Percentiles rank a stretch among this genome's conserved stretches.
Conservation (phyloP, 2,329 filamentous ascomycete genomes). For the Sordariomycetes sp. region DNA sequence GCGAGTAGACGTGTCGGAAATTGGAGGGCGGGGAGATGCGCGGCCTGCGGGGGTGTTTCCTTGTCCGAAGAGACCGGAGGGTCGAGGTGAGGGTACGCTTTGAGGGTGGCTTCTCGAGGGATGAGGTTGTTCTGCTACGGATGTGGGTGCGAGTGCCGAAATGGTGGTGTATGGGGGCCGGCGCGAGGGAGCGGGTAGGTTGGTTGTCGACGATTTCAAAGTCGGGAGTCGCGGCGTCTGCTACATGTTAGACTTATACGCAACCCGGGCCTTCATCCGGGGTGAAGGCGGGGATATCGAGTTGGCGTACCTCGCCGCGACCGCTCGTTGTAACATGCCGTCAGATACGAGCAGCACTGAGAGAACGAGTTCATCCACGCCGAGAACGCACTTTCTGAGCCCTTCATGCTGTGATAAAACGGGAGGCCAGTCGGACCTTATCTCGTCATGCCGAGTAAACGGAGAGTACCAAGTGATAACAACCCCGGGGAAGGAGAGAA, state of each 20-base stretch:
- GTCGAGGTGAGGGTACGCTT: neutral
- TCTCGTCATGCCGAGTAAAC: slow-evolving; percentile 1
- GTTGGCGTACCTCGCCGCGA: neutral
- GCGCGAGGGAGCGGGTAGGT: neutral
- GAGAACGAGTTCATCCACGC: slow-evolving; percentile 1
- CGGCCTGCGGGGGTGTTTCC: slow-evolving; percentile 19
- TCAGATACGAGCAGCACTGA: slow-evolving; percentile 2
- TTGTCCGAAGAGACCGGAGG: neutral
- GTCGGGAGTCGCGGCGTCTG: neutral
- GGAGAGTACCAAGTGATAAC: neutral
- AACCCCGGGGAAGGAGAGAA: neutral
- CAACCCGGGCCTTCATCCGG: neutral
- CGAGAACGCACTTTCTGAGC: neutral
- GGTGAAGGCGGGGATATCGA: neutral
- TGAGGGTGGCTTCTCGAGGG: neutral
- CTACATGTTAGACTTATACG: neutral
- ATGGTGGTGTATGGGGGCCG: neutral
- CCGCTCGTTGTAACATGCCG: slow-evolving; percentile 2
- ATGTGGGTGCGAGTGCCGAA: neutral
- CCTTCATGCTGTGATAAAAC: slow-evolving; percentile 2
- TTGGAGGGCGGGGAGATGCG: slow-evolving; percentile 45
- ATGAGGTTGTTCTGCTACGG: neutral
- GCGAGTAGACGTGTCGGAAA: slow-evolving; percentile 44
- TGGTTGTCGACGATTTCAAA: neutral
- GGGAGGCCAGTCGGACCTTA: neutral